phyloP scores from a whole-genome alignment of 352 stramenopile genomes.

The Phytophthora macrochlamydospora region DNA sequence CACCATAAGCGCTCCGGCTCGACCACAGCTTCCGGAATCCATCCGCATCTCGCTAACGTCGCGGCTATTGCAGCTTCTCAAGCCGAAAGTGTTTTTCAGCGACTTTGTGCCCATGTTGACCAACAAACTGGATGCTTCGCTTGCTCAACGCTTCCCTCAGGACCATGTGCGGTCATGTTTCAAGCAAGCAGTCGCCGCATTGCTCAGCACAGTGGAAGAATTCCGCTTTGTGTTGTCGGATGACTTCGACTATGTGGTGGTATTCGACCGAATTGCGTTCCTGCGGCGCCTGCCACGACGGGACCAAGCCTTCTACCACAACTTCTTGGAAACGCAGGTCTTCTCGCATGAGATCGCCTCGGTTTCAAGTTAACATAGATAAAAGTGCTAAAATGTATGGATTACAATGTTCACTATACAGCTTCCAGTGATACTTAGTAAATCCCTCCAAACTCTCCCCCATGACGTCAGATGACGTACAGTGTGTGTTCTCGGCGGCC shows the following conservation, averaged over 20 bases:
- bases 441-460: conserved; percentile 62
- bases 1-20: conserved; percentile 49
- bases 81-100: conserved; percentile 78
- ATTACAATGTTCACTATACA: too few relatives aligned
- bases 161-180: conserved; percentile 67
- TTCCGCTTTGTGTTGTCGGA: conserved; percentile 87
- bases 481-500: conserved; percentile 61
- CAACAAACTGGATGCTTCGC: conserved; percentile 33
- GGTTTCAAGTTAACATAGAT: conserved; percentile 49
- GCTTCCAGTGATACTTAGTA: too few relatives aligned
- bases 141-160: conserved; percentile 55
- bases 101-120: conserved; percentile 72
- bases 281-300: conserved; percentile 52
- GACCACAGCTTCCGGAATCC: conserved; percentile 51
- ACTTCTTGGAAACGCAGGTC: conserved; percentile 86
- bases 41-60: conserved; percentile 49
- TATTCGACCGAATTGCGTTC: conserved; percentile 84
- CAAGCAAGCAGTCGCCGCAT: conserved; percentile 47
- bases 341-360: conserved; percentile 87
- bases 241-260: conserved; percentile 87
- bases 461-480: conserved; percentile 57
- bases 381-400: too few relatives aligned
- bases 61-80: conserved; percentile 66
- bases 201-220: conserved; percentile 68
- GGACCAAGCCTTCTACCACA: conserved; percentile 76